These are phyloP conservation scores for Neurospora sp. DNA, from an alignment of 495 filamentous ascomycete genomes.

Conservation along the genomic window DNA sequence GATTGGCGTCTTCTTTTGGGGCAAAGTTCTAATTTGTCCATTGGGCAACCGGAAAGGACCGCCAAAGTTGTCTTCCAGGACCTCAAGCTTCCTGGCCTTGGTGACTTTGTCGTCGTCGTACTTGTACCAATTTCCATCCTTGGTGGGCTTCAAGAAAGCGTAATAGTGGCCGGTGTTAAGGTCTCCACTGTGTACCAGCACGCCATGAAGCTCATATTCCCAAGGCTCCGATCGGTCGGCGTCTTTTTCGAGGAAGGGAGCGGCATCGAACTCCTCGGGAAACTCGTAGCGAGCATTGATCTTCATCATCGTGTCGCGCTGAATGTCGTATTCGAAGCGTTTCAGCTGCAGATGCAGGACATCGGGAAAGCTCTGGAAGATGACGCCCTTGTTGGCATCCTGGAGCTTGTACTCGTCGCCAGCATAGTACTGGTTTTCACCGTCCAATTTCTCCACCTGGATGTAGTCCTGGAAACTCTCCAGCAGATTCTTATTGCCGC, in stretches of 20 bases:
- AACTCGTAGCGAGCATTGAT: conserved; percentile 98
- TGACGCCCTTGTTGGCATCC: conserved; percentile 94
- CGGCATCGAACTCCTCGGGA: conserved; percentile 83
- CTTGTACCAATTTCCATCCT: conserved; percentile 89
- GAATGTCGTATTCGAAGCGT: conserved; percentile 94
- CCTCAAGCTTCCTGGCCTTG: conserved; percentile 81
- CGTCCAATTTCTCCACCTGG: conserved; percentile 90
- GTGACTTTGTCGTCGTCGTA: conserved; percentile 97
- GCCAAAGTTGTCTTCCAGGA: conserved; percentile 92
- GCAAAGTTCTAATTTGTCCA: conserved; percentile 23
- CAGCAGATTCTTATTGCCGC: conserved; percentile 82
- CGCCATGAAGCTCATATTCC: conserved; percentile 86
- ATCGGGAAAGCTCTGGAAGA: conserved; percentile 91
- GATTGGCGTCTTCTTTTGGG: conserved; percentile 36
- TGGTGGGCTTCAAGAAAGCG: conserved; percentile 86
- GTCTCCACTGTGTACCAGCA: conserved; percentile 93
- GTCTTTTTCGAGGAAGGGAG: conserved; percentile 75
- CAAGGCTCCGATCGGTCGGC: conserved; percentile 85
- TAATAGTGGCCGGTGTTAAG: conserved; percentile 99
- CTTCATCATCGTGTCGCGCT: conserved; percentile 96
- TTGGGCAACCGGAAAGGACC: conserved; percentile 64
- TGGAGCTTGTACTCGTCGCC: conserved; percentile 81
- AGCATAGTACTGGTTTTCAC: conserved; percentile 96
- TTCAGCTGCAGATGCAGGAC: conserved; percentile 95
- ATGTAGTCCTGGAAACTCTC: conserved; percentile 96